Conservation (phyloP, 257 asterid species). For the Petunia axillaris region DNA sequence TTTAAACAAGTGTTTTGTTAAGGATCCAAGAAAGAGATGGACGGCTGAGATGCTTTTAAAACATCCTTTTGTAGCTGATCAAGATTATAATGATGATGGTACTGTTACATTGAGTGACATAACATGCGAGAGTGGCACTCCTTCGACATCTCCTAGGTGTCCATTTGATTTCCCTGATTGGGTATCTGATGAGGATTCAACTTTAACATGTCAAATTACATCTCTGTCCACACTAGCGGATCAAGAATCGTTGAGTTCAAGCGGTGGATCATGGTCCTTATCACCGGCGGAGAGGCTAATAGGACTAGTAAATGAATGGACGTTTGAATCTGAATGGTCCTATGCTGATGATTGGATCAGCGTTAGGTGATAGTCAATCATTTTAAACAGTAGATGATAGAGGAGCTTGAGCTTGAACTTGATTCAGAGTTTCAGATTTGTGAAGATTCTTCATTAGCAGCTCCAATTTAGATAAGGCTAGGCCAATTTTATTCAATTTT, state of each 20-base stretch:
- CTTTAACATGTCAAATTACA: conserved; percentile 44
- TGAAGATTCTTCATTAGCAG: conserved; percentile 25
- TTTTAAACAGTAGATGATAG: neutral
- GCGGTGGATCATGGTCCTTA: conserved; percentile 31
- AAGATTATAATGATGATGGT: conserved; percentile 27
- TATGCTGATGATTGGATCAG: conserved; percentile 66
- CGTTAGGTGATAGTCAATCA: conserved; percentile 50
- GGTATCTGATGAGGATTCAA: conserved; percentile 41
- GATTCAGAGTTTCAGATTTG: conserved; percentile 10
- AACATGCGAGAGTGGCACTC: neutral
- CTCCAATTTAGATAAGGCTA: conserved; percentile 10
- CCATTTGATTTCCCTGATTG: conserved; percentile 78
- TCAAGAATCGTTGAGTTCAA: conserved; percentile 25
- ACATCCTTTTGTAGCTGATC: conserved; percentile 65
- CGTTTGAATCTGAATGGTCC: conserved; percentile 51
- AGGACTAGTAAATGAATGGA: conserved; percentile 33
- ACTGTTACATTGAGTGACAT: conserved; percentile 21
- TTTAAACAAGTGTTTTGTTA: conserved; percentile 55
- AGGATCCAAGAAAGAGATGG: conserved; percentile 71
- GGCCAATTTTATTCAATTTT: conserved; percentile 3
- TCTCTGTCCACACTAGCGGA: conserved; percentile 43
- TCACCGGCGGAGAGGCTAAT: conserved; percentile 50
- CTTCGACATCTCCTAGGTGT: conserved; percentile 62
- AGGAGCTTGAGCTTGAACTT: neutral
- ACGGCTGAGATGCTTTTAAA: conserved; percentile 91